These are phyloP conservation scores for Pichia sp. DNA, from an alignment of 1,139 yeast species.

Conservation along the genomic window DNA sequence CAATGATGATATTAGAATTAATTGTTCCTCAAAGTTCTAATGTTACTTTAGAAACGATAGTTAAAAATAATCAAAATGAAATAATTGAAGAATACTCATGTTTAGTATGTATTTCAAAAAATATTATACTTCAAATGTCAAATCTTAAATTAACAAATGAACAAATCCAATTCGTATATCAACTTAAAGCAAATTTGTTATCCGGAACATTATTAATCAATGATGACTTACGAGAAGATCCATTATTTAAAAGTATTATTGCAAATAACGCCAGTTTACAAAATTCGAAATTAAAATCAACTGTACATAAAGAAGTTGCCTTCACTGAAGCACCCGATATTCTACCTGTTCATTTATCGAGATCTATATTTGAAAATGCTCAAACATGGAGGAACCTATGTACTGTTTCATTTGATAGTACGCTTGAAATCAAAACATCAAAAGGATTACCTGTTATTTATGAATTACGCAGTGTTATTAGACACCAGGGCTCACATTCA, in stretches of 20 bases:
- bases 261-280: constrained; percentile 33
- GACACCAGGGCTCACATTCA: constrained; percentile 85
- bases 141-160: constrained; percentile 12
- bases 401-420: constrained; percentile 58
- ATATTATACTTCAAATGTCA: not conserved
- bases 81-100: constrained; percentile 79
- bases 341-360: constrained; percentile 69
- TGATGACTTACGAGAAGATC: constrained; percentile 43
- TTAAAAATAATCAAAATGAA: constrained; percentile 58
- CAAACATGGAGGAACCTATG: constrained; percentile 72
- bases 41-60: constrained; percentile 47
- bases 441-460: constrained; percentile 30
- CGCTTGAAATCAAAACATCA: constrained; percentile 36
- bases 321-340: constrained; percentile 64
- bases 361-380: constrained; percentile 73
- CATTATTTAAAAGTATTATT: constrained; percentile 39
- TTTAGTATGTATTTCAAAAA: constrained; percentile 42
- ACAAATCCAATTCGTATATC: constrained; percentile 21
- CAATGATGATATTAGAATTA: constrained; percentile 67
- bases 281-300: constrained; percentile 39
- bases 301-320: constrained; percentile 58
- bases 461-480: constrained; percentile 61
- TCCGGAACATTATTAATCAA: constrained; percentile 42
- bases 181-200: constrained; percentile 10
- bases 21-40: constrained; percentile 59